These are phyloP conservation scores for Jamesozyma piceae DNA, from an alignment of 805 yeast genomes.

Conservation along the genomic window DNA sequence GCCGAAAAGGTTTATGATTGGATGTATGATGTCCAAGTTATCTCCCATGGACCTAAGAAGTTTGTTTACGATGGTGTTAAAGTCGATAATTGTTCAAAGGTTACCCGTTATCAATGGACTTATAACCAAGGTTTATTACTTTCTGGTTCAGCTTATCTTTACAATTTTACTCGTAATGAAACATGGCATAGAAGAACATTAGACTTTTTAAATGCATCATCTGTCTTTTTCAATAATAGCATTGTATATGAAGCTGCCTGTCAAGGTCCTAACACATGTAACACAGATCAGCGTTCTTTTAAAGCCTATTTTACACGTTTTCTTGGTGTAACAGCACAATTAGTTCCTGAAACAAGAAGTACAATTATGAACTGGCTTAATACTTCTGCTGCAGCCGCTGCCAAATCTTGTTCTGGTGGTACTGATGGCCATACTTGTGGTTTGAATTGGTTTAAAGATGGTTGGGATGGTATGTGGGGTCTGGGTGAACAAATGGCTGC, in stretches of 20 bases:
- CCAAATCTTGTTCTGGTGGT: slow-evolving; percentile 80
- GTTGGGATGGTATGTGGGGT: slow-evolving; percentile 71
- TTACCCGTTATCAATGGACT: slow-evolving; percentile 65
- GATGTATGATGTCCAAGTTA: slow-evolving; percentile 48
- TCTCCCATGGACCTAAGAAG: slow-evolving; percentile 31
- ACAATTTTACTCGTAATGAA: slow-evolving; percentile 57
- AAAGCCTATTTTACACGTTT: slow-evolving; percentile 74
- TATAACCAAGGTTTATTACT: slow-evolving; percentile 77
- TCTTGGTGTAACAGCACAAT: slow-evolving; percentile 61
- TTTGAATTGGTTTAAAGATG: slow-evolving; percentile 53
- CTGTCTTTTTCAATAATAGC: slow-evolving; percentile 43
- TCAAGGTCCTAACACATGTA: slow-evolving; percentile 54
- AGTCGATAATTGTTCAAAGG: slow-evolving; percentile 50
- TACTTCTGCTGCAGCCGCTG: slow-evolving; percentile 61
- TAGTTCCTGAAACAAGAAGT: slow-evolving; percentile 47
- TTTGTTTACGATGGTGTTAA: slow-evolving; percentile 63
- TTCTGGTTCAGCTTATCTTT: slow-evolving; percentile 73
- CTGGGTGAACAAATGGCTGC: slow-evolving; percentile 90
- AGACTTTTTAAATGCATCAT: slow-evolving; percentile 45
- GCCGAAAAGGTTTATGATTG: slow-evolving; percentile 73
- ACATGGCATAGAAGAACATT: slow-evolving; percentile 59
- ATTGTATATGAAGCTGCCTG: slow-evolving; percentile 81
- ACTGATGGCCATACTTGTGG: slow-evolving; percentile 86
- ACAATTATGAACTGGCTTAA: slow-evolving; percentile 30
- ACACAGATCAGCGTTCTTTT: slow-evolving; percentile 86